Evolutionary conservation across 169 alveolate genomes (phyloP).

Genomic region (Perkinsus chesapeaki): DNA sequence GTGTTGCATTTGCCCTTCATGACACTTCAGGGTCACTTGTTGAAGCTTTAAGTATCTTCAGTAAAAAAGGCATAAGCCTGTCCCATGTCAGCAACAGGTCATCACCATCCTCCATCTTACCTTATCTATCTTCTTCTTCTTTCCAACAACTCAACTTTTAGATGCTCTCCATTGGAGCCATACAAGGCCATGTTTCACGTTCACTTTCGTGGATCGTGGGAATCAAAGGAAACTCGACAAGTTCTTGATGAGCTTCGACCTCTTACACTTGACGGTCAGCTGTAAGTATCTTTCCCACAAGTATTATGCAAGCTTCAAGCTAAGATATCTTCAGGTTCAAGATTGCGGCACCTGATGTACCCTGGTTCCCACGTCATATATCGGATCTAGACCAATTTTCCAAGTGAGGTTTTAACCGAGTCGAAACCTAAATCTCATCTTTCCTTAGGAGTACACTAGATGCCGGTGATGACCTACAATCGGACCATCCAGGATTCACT

Average conservation of each 20-base stretch:
- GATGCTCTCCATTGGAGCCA: neutral
- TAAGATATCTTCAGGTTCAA: neutral
- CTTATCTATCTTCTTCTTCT: too few relatives aligned
- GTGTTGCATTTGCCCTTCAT: neutral
- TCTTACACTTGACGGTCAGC: neutral
- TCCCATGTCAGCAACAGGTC: conserved; percentile 19
- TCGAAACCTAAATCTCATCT: neutral
- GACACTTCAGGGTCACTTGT: conserved; percentile 18
- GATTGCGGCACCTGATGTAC: conserved; percentile 10
- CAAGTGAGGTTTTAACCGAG: conserved; percentile 16
- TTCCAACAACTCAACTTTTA: neutral
- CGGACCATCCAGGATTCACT: conserved; percentile 50
- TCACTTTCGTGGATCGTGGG: conserved; percentile 23
- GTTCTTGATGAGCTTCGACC: conserved; percentile 4
- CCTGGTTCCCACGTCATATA: conserved; percentile 34
- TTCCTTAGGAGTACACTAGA: neutral
- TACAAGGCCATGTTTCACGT: conserved; percentile 14
- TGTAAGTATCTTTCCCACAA: neutral
- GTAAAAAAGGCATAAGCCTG: conserved; percentile 1
- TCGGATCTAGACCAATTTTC: conserved; percentile 30
- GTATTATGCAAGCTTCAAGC: neutral
- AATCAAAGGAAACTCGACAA: neutral
- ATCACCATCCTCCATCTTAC: too few relatives aligned
- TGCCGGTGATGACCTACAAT: conserved; percentile 26
- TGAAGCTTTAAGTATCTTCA: conserved; percentile 9